Evolutionary conservation across 202 grass and related monocot species (phyloP).

Genomic region (Elaeis oleifera): DNA sequence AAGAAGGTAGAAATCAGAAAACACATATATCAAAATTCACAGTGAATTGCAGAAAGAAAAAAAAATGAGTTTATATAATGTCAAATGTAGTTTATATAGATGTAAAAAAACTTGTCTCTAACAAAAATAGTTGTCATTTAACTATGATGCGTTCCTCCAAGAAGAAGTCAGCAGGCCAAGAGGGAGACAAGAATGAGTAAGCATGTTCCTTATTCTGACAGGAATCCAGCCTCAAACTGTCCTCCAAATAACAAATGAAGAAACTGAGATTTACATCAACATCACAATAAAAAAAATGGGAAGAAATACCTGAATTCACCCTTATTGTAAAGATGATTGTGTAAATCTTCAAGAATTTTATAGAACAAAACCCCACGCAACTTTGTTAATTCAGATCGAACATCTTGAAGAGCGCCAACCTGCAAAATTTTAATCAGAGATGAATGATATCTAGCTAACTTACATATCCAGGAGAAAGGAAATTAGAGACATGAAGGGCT

Average conservation of each 20-base stretch:
- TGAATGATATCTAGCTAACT: slow-evolving; percentile 1
- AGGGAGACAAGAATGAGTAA: too few relatives aligned
- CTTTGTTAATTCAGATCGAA: slow-evolving; percentile 90
- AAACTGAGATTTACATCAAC: slow-evolving; percentile 14
- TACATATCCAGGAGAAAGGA: not conserved
- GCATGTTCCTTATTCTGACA: too few relatives aligned
- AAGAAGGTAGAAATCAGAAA: too few relatives aligned
- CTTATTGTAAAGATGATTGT: slow-evolving; percentile 87
- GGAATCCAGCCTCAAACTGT: too few relatives aligned
- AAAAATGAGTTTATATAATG: too few relatives aligned
- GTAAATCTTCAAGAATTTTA: slow-evolving; percentile 96
- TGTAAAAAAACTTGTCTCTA: too few relatives aligned
- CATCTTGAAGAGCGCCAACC: slow-evolving; percentile 99
- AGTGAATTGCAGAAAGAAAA: too few relatives aligned
- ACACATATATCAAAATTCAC: too few relatives aligned
- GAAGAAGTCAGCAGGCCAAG: too few relatives aligned
- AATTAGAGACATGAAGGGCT: not conserved
- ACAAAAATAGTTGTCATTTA: too few relatives aligned
- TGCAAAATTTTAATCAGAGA: slow-evolving; percentile 44
- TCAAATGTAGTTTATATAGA: too few relatives aligned
- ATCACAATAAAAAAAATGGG: slow-evolving; percentile 16
- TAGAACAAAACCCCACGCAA: slow-evolving; percentile 80
- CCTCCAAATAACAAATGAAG: not conserved
- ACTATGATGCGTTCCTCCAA: too few relatives aligned
- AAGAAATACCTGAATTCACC: slow-evolving; percentile 60